Base-by-base conservation (phyloP, 441 rosid genomes). In the Isatis lusitanica region DNA sequence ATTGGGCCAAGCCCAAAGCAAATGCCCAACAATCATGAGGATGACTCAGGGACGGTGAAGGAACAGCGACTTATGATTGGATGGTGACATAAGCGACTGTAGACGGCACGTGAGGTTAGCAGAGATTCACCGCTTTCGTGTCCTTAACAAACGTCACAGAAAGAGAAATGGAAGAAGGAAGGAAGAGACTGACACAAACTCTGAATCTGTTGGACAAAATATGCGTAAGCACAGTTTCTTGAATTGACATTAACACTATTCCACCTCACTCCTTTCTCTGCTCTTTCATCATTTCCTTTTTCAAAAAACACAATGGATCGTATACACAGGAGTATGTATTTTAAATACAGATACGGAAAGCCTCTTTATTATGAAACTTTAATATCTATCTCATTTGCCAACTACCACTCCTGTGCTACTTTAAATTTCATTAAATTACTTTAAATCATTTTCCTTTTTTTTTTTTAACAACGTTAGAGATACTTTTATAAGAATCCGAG, bases 1-100 rank as follows among this genome's bases (percentile, higher is more conserved):
- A 17, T 1, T 17, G 68, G 74, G 68, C 64, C 57, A 51, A 52
- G 74, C 69, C 74, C 68, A 52, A 61, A 11, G 21, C 9, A 42
- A 60, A 68, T 18, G 17, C 31, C 9, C 47, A 9, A 12, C n/a
- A 59, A 4, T 10, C 16, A 48, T 6, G 55, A 40, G 36, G 48
- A 44, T 13, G 30, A 55, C 10, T 53, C 16, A 7, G 38, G 36
- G 40, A 47, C 9, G 28, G 35, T 7, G 36, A 55, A 72, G 70
- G 58, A 70, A 70, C 47, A 75, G 65, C 30, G 75, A 71, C 51
- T 48, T 44, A 46, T 75, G 73, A 68, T 77, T 65, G 75, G 66
- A 76, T 31, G 51, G 73, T 78, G 82, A 75, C 79, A 64, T 66
- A 70, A 51, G 70, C 44, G 24, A 76, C 80, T 76, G 80, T 65